A percentile compares a stretch with the other conserved stretches of the same genome.
Evolutionary conservation across 2,329 filamentous ascomycete species (phyloP).

Genomic region (Phialophora expanda): DNA sequence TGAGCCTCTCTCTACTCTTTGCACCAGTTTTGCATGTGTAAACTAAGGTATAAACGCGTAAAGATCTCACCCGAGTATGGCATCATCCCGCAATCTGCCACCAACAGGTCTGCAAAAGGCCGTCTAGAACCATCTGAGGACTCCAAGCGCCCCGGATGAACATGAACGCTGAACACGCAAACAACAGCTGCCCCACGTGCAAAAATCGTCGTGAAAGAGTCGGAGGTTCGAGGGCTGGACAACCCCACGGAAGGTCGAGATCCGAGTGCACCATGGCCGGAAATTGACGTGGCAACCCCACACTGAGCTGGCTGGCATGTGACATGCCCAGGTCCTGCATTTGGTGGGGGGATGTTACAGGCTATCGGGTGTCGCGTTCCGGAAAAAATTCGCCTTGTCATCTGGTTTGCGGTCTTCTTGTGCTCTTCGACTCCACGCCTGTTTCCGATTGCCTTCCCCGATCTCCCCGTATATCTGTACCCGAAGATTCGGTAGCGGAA

Average conservation of each 20-base stretch:
- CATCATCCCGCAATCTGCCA: neutral
- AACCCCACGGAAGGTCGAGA: conserved; percentile 1
- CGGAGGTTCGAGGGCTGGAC: neutral
- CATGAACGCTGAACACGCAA: neutral
- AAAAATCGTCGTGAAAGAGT: neutral
- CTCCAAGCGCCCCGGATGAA: neutral
- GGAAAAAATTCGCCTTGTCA: conserved; percentile 1
- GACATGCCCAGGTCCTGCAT: neutral
- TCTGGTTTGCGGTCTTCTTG: neutral
- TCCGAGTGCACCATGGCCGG: neutral
- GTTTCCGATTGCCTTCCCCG: neutral
- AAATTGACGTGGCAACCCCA: neutral
- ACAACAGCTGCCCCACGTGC: neutral
- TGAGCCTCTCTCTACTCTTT: neutral
- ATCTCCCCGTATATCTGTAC: neutral
- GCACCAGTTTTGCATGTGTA: neutral
- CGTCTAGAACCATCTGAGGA: neutral
- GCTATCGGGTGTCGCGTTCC: neutral
- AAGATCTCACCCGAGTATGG: neutral
- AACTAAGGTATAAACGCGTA: neutral
- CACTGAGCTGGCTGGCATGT: neutral
- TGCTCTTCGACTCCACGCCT: neutral
- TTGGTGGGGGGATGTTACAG: neutral
- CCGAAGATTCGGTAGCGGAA: neutral
- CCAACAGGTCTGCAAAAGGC: neutral